phyloP scores from a whole-genome alignment of 139 green algal genomes.

The Edaphochlamys debaryana region DNA sequence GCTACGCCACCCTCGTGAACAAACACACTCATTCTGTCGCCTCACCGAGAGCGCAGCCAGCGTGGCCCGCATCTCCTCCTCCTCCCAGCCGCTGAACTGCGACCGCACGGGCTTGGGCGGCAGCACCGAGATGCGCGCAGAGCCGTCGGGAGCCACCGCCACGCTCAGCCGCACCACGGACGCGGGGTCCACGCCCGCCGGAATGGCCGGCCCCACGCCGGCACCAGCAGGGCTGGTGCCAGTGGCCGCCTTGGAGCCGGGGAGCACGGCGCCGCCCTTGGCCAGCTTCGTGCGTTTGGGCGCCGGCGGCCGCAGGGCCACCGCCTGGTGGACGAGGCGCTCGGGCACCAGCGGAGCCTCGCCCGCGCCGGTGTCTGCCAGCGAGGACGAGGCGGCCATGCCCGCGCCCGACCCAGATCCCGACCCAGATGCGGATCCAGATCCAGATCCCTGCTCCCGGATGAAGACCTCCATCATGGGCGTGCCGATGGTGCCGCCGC shows the following conservation, averaged over 20 bases:
- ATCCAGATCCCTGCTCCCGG: conserved; percentile 33
- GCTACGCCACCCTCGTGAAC: no score
- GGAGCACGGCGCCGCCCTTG: neutral
- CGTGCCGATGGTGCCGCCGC: conserved; percentile 44
- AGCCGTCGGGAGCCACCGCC: conserved; percentile 23
- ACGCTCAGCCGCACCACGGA: conserved; percentile 35
- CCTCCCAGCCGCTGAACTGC: conserved; percentile 32
- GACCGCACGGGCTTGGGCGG: conserved; percentile 19
- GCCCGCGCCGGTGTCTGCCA: no score
- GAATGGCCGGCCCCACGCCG: neutral
- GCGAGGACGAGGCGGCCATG: no score
- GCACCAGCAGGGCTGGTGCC: no score
- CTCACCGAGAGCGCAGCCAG: conserved; percentile 37
- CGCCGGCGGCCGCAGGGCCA: conserved; percentile 50
- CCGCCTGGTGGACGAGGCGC: conserved; percentile 55
- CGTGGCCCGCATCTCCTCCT: conserved; percentile 39
- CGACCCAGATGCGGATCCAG: neutral
- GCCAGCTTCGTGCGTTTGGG: neutral
- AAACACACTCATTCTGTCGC: no score
- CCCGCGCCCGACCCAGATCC: neutral
- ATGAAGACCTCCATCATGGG: conserved; percentile 80
- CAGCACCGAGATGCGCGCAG: conserved; percentile 30
- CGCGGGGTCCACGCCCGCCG: conserved; percentile 19
- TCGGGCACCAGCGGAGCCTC: conserved; percentile 7
- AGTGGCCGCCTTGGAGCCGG: neutral